Percentiles rank a stretch among this genome's conserved stretches.
Evolutionary conservation across 2,329 filamentous ascomycete genomes (phyloP).

Genomic region (Bipolaris cookei): DNA sequence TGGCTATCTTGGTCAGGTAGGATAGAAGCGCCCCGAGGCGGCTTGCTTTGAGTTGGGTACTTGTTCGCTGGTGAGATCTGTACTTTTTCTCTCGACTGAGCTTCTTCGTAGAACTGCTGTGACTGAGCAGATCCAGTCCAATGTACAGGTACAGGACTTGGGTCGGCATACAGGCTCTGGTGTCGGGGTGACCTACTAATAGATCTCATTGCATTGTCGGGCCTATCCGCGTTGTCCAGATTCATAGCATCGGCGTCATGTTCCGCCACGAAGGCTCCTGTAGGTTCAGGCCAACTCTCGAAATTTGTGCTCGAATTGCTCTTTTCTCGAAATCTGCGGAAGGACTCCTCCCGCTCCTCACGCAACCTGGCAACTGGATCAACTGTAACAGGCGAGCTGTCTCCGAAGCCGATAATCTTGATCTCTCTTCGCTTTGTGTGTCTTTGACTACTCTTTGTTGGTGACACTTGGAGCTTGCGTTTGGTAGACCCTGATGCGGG

Average conservation of each 20-base stretch:
- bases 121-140: not conserved
- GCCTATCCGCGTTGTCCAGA: conserved; percentile 1
- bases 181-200: conserved; percentile 28
- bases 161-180: conserved; percentile 25
- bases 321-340: conserved; percentile 21
- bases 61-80: not conserved
- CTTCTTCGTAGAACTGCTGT: not conserved
- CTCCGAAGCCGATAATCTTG: conserved; percentile 29
- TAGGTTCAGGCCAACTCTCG: conserved; percentile 12
- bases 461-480: conserved; percentile 32
- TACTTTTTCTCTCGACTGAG: not conserved
- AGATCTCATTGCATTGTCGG: not conserved
- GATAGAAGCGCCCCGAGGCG: not conserved
- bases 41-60: not conserved
- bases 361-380: conserved; percentile 14
- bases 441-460: conserved; percentile 24
- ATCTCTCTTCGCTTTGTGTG: conserved; percentile 32
- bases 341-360: conserved; percentile 21
- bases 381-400: not conserved
- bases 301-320: conserved; percentile 21
- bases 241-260: conserved; percentile 16
- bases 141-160: conserved; percentile 7
- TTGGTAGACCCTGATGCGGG: conserved; percentile 21
- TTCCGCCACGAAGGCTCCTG: not conserved
- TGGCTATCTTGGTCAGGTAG: not conserved